Evolutionary conservation across 169 alveolate species (phyloP).

Genomic region (Cryptosporidium meleagridis): DNA sequence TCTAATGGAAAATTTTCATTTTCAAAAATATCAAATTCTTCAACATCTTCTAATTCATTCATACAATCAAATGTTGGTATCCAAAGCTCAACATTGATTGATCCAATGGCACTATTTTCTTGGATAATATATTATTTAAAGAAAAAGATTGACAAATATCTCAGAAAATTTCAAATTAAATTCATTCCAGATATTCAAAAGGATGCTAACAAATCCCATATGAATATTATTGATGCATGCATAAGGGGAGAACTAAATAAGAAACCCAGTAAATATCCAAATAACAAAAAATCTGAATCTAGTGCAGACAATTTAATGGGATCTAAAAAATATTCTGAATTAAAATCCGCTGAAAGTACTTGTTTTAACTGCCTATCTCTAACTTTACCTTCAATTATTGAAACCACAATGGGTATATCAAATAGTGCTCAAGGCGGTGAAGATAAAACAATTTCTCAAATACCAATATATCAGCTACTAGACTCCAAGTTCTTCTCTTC

Average conservation of each 20-base stretch:
- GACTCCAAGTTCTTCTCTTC: conserved; percentile 23
- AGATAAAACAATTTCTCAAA: conserved; percentile 1
- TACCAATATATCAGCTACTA: conserved; percentile 58
- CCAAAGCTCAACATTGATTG: background rate
- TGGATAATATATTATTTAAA: conserved; percentile 45
- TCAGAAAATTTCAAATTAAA: conserved; percentile 4
- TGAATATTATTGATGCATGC: conserved; percentile 21
- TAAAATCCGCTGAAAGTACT: background rate
- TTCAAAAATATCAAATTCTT: background rate
- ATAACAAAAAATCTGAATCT: background rate
- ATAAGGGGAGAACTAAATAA: conserved; percentile 32
- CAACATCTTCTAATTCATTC: background rate
- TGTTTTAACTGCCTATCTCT: conserved; percentile 24
- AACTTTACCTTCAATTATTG: conserved; percentile 43
- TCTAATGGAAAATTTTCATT: conserved; percentile 71
- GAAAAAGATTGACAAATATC: conserved; percentile 19
- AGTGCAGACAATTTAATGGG: background rate
- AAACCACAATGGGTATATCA: conserved; percentile 8
- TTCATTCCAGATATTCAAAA: conserved; percentile 9
- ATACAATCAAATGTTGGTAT: background rate
- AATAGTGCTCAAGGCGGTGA: background rate
- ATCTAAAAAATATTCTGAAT: background rate
- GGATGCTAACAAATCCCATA: background rate
- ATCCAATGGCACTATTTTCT: conserved; percentile 71
- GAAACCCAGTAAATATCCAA: background rate